phyloP scores from a whole-genome alignment of 176 grass and related monocot species.

The Hordeum marinum region DNA sequence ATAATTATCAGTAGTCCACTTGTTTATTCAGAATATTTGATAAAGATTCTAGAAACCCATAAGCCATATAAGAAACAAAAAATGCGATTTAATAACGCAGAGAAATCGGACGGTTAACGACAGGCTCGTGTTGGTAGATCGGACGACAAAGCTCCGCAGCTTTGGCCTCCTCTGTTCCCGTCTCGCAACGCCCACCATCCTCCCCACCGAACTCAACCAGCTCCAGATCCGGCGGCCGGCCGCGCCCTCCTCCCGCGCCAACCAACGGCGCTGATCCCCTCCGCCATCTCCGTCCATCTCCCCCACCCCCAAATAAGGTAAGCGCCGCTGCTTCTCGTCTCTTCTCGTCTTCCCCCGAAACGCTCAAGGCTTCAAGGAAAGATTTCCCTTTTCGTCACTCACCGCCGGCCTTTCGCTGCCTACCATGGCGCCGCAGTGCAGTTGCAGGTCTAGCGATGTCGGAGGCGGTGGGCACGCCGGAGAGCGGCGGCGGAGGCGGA shows the following conservation, averaged over 20 bases:
- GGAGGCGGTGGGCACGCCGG: slow-evolving; percentile 29
- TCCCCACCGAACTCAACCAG: neutral
- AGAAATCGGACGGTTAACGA: neutral
- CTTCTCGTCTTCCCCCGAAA: no score
- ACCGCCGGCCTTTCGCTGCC: neutral
- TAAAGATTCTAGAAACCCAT: no score
- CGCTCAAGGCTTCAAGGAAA: neutral
- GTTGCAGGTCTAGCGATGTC: slow-evolving; percentile 33
- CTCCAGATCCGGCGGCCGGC: slow-evolving; percentile 52
- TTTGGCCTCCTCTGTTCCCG: neutral
- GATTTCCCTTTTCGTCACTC: neutral
- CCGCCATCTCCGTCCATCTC: slow-evolving; percentile 43
- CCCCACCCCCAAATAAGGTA: neutral
- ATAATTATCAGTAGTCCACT: no score
- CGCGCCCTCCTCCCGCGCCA: slow-evolving; percentile 20
- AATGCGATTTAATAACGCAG: neutral
- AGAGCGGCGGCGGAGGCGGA: slow-evolving; percentile 9
- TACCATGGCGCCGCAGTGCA: neutral
- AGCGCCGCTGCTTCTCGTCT: neutral
- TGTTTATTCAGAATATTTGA: no score
- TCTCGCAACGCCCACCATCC: neutral
- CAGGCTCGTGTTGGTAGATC: neutral
- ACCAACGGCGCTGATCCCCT: slow-evolving; percentile 53
- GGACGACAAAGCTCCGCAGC: neutral
- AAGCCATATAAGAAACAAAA: no score